Evolutionary conservation across 2,329 filamentous ascomycete species (phyloP).

Genomic region (Ophiostoma himal-ulmi): DNA sequence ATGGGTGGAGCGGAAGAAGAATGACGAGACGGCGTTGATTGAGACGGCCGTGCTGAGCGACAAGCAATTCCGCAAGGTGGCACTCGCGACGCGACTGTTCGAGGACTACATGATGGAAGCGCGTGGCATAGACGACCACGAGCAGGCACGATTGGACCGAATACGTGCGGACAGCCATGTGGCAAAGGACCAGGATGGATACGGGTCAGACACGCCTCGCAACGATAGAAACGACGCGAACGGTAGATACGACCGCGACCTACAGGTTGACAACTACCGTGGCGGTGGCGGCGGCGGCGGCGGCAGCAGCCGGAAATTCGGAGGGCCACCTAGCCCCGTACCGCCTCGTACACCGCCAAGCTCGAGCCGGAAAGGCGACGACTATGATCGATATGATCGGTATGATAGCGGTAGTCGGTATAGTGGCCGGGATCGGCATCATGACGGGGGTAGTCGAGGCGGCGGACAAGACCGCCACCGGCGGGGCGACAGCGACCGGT

Average conservation of each 20-base stretch:
- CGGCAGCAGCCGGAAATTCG: not conserved
- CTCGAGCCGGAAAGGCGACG: not conserved
- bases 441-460: not conserved
- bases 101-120: constrained; percentile 21
- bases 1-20: constrained; percentile 12
- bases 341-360: not conserved
- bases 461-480: not conserved
- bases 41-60: constrained; percentile 15
- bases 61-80: constrained; percentile 19
- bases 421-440: not conserved
- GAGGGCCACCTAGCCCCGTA: not conserved
- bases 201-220: not conserved
- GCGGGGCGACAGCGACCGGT: not conserved
- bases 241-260: not conserved
- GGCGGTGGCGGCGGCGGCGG: not conserved
- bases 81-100: constrained; percentile 11
- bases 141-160: not conserved
- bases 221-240: not conserved
- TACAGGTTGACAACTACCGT: not conserved
- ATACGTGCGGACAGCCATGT: not conserved
- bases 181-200: not conserved
- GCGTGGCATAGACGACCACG: constrained; percentile 8
- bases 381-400: not conserved
- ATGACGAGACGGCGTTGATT: not conserved
- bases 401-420: not conserved